These are phyloP conservation scores for Microglena sp. DNA, from an alignment of 139 green algal genomes.

Conservation along the genomic window DNA sequence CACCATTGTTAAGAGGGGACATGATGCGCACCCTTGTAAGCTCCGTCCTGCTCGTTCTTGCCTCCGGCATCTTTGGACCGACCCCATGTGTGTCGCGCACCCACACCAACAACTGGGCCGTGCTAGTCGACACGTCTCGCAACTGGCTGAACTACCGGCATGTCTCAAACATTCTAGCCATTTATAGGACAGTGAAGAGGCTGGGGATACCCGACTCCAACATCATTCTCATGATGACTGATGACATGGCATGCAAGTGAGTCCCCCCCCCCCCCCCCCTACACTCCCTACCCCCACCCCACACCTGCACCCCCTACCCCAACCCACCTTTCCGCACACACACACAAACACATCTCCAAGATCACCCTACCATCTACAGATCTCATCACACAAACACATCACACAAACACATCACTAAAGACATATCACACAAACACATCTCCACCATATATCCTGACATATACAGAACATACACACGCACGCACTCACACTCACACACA, in stretches of 20 bases:
- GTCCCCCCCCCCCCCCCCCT: no score
- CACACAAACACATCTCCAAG: background rate
- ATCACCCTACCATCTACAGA: background rate
- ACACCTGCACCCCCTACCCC: no score
- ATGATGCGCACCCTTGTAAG: no score
- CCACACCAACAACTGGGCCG: constrained; percentile 70
- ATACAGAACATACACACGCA: no score
- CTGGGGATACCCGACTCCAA: constrained; percentile 86
- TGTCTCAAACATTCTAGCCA: constrained; percentile 60
- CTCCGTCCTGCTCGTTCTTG: no score
- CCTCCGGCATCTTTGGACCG: no score
- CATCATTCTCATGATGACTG: constrained; percentile 91
- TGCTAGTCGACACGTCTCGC: constrained; percentile 61
- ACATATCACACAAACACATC: no score
- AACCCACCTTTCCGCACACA: background rate
- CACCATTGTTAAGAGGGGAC: no score
- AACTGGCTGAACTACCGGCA: constrained; percentile 88
- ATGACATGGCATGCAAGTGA: constrained; percentile 35
- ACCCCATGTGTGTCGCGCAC: background rate
- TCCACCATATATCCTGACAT: no score
- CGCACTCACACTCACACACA: no score
- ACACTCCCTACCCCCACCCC: no score
- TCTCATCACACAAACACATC: background rate
- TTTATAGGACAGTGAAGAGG: constrained; percentile 69
- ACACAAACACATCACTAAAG: no score